Evolutionary conservation across 257 asterid species (phyloP), one percentile per base, ranked within the genome.

Genomic region (Ilex aquifolium): DNA sequence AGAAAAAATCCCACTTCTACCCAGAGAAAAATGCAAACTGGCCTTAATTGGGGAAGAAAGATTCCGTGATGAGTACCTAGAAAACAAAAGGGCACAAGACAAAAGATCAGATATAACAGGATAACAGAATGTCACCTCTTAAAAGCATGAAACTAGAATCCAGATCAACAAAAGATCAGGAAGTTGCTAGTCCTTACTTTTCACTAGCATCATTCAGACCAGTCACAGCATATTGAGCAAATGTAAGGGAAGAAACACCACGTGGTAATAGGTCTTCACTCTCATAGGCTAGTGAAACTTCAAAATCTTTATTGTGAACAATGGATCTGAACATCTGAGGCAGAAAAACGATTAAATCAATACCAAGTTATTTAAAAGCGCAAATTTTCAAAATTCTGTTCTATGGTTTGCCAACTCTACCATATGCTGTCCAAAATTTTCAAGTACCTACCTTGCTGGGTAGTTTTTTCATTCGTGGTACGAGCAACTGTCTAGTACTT

Each of bases 11-110:
- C 99, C 97, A 77, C 97, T 93, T 85, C 96, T 87, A 79, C 96
- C 85, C 68, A 90, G 96, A 63, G 95, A 83, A 76, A 90, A 93
- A 82, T 93, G 99, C 64, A 93, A 80, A 72, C 77, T 90, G 72
- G 97, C 95, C 85, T 93, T 93, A 62, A 90, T 76, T 59, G 99
- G 97, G 67, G 96, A 83, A 60, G 99, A 90, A 58, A 93, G 87
- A 76, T 93, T 93, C 66, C 92, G 80, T 56, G 90, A 82, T 13
- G 91, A 83, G 70, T 93, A 93, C 95, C 99, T 92, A 78, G 29
- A 60, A 65, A 32, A 15, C 14, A 53, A 7, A 53, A 14, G 15
- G 11, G 30, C 10, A 29, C 49, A 56, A 53, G 11, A 36, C 5
- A 36, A 36, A 60, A 65, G 10, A 54, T 51, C 21, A 61, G 21